phyloP scores from a whole-genome alignment of 1,284 basidiomycete genomes.

The Austroboletus niveus region DNA sequence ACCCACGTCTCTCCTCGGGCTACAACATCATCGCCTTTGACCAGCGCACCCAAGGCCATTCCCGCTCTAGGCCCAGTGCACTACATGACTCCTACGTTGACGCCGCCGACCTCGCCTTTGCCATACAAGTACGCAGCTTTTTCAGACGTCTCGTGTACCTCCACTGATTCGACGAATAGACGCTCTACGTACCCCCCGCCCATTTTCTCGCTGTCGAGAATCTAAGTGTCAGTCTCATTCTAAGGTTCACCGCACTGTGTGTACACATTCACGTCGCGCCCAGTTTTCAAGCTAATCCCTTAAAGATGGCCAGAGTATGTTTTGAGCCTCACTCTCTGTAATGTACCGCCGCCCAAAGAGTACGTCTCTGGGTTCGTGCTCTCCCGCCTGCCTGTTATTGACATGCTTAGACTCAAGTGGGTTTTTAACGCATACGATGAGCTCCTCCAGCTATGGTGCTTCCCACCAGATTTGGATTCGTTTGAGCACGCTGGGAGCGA shows the following conservation, averaged over 20 bases:
- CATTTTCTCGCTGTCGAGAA: slow-evolving; percentile 68
- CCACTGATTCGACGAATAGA: slow-evolving; percentile 35
- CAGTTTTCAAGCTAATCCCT: slow-evolving; percentile 7
- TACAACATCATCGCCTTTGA: slow-evolving; percentile 76
- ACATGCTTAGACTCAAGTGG: slow-evolving; percentile 49
- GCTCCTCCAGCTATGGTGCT: slow-evolving; percentile 59
- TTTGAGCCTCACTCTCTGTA: slow-evolving; percentile 64
- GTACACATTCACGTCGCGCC: slow-evolving; percentile 18
- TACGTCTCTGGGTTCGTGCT: slow-evolving; percentile 34
- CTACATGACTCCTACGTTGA: slow-evolving; percentile 71
- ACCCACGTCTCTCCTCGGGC: slow-evolving; percentile 52
- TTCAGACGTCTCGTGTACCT: background rate
- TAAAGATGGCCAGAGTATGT: slow-evolving; percentile 70
- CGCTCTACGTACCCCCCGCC: slow-evolving; percentile 59
- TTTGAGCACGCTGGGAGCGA: slow-evolving; percentile 66
- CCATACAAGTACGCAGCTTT: slow-evolving; percentile 49
- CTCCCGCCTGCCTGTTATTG: background rate
- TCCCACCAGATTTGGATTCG: slow-evolving; percentile 62
- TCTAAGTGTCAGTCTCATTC: slow-evolving; percentile 48
- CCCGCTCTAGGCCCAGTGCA: slow-evolving; percentile 49
- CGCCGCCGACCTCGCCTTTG: slow-evolving; percentile 69
- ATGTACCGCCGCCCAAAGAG: slow-evolving; percentile 67
- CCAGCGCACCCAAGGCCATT: slow-evolving; percentile 64
- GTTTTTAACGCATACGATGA: slow-evolving; percentile 62
- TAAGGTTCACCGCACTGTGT: slow-evolving; percentile 63